phyloP scores from a whole-genome alignment of 116 monocot species.

The Dioscorea cayenensis region DNA sequence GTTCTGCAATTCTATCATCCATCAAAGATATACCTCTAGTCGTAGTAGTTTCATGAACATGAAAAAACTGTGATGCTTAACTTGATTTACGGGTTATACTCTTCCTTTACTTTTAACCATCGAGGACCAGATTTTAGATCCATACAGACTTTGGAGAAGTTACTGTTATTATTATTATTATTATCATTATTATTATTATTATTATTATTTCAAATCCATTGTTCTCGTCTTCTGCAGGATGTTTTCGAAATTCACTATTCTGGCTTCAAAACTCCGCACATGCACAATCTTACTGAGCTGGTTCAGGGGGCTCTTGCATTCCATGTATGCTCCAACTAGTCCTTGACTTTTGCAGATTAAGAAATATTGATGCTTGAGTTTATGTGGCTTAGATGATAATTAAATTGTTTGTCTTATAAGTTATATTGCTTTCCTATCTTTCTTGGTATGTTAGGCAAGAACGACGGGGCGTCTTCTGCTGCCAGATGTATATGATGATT shows the following conservation, averaged over 20 bases:
- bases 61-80: background rate
- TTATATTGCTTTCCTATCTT: slow-evolving; percentile 1
- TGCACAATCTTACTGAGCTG: slow-evolving; percentile 91
- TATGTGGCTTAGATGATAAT: too few species aligned
- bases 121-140: background rate
- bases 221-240: slow-evolving; percentile 36
- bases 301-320: slow-evolving; percentile 65
- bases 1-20: background rate
- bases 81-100: background rate
- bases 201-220: background rate
- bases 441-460: slow-evolving; percentile 37
- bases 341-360: background rate
- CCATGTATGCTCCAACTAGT: slow-evolving; percentile 41
- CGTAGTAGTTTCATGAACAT: background rate
- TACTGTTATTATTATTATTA: too few species aligned
- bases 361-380: background rate
- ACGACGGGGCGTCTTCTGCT: slow-evolving; percentile 57
- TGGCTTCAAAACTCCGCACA: slow-evolving; percentile 69
- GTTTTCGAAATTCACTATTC: slow-evolving; percentile 58
- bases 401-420: background rate
- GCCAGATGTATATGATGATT: slow-evolving; percentile 63
- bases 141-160: background rate
- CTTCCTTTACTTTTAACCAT: background rate
- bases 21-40: background rate
- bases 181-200: too few species aligned